Evolutionary conservation across 148 eudicot species (phyloP), one percentile per base, ranked within the genome.

Genomic region (Suaeda aralocaspica): DNA sequence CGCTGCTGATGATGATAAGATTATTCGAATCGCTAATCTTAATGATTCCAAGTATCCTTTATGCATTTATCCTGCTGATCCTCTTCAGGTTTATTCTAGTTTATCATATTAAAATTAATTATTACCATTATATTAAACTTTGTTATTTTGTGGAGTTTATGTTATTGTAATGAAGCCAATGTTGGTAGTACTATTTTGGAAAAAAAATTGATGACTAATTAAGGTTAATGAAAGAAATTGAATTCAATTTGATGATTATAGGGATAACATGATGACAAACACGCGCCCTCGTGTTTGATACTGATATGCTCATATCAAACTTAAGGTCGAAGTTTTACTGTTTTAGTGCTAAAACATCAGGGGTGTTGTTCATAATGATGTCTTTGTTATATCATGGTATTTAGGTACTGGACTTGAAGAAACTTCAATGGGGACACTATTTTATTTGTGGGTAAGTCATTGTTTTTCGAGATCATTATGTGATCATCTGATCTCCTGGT

Each of bases 401-500:
- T 79, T 85, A 93, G 97, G 96, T 87, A 69, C 79, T 91, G 73
- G 99, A 94, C 79, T 69, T 94, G 85, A 91, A 85, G 83, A 86
- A 91, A 81, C 97, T 86, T 74, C 87, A 63, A 77, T 94, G 99
- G 99, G 97, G 96, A 77, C 99, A 94, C 66, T 94, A 94, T 76
- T 94, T 94, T 72, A 85, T 94, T 72, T 94, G 99, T 70, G 99
- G 96, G 98, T 94, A 79, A 68, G 90, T 66, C 59, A 13, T 62
- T 44, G 6, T 59, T 66, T 7, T 29, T 75, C 31, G 10, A 39
- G 10, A 19, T 58, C 49, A 25, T 49, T 22, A 59, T 64, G 25
- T n/a, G n/a, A n/a, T n/a, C n/a, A n/a, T n/a, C n/a, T n/a, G 12
- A 39, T 18, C 18, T 65, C 48, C 60, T 72, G 55, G 16, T 11